A percentile compares a stretch with the other conserved stretches of the same genome.
These are phyloP conservation scores for Avena eriantha DNA, from an alignment of 176 grass and related monocot genomes.

Conservation along the genomic window DNA sequence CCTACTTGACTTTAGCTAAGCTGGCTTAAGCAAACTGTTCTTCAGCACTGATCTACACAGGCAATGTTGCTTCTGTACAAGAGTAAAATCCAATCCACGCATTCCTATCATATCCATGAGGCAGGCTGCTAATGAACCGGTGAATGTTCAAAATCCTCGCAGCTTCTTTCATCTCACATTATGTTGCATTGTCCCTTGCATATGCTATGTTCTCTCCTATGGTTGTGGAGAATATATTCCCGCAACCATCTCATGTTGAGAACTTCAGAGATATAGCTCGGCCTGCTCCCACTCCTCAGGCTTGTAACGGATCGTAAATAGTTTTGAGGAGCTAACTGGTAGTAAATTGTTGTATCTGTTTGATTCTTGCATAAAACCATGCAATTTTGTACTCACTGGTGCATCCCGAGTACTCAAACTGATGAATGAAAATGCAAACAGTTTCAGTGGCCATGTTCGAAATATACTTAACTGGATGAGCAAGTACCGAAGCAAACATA, in stretches of 20 bases:
- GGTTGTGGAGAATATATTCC: conserved; percentile 62
- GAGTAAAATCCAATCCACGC: conserved; percentile 84
- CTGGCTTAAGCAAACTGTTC: conserved; percentile 46
- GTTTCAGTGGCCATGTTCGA: too few species aligned
- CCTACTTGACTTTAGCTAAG: too few species aligned
- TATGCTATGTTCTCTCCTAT: conserved; percentile 96
- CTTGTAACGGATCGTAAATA: too few species aligned
- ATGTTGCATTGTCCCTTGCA: conserved; percentile 85
- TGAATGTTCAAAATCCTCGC: conserved; percentile 64
- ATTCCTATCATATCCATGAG: conserved; percentile 95
- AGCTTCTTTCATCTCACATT: conserved; percentile 93
- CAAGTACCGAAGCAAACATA: too few species aligned
- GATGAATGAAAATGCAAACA: too few species aligned
- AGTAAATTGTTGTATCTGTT: too few species aligned
- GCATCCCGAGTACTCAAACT: too few species aligned
- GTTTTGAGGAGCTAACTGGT: too few species aligned
- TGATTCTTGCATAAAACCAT: too few species aligned
- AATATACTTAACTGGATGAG: too few species aligned
- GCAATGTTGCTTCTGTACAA: conserved; percentile 90
- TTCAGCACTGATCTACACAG: conserved; percentile 70
- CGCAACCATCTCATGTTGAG: conserved; percentile 90
- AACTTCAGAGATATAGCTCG: conserved; percentile 50
- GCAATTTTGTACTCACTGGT: too few species aligned
- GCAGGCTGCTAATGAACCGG: conserved; percentile 93
- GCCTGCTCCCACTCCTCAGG: conserved; percentile 29